These are phyloP conservation scores for Staphylotrichum tortipilum DNA, from an alignment of 495 filamentous ascomycete species.

Conservation along the genomic window DNA sequence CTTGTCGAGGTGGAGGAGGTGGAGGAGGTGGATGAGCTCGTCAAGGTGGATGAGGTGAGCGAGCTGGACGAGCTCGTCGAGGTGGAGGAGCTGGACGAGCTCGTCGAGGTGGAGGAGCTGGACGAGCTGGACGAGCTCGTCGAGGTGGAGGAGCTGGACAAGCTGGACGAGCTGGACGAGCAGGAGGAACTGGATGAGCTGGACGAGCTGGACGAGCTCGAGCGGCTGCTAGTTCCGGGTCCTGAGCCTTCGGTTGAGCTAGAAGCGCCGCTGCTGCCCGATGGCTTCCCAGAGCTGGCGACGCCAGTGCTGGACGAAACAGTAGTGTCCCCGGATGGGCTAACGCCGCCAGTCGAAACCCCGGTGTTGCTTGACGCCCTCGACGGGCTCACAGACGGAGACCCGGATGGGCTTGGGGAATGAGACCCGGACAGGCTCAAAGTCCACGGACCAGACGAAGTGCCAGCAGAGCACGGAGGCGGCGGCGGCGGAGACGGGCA, in stretches of 20 bases:
- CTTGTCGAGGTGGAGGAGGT: no score
- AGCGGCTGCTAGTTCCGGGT: no score
- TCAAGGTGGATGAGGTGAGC: not conserved
- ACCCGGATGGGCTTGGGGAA: not conserved
- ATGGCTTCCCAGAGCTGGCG: no score
- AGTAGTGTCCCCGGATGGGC: no score
- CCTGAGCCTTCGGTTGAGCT: not conserved
- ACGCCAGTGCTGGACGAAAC: not conserved
- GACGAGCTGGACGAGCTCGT: not conserved
- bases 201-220: not conserved
- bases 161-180: not conserved
- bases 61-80: not conserved
- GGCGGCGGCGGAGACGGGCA: conserved; percentile 14
- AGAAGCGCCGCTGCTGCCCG: not conserved
- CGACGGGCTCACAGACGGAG: no score
- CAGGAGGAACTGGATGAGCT: not conserved
- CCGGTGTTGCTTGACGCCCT: no score
- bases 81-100: not conserved
- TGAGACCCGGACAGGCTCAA: conserved; percentile 2
- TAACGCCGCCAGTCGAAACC: no score
- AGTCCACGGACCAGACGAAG: no score
- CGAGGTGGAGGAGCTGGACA: not conserved
- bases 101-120: no score
- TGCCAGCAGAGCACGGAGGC: conserved; percentile 9
- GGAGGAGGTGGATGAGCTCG: not conserved